Evolutionary conservation across 345 rosid species (phyloP).

Genomic region (Gossypium longicalyx): DNA sequence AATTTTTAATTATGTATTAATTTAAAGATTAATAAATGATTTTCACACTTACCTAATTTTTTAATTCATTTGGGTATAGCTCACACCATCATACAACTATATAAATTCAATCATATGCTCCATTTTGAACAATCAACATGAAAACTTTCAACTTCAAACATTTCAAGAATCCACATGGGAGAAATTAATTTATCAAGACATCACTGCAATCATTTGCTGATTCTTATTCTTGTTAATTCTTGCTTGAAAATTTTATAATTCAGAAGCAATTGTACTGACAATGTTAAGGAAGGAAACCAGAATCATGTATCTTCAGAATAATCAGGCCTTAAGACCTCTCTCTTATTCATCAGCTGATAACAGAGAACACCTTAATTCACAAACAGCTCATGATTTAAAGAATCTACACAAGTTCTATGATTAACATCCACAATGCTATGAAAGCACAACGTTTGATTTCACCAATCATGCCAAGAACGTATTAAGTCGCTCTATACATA

Average conservation of each 20-base stretch:
- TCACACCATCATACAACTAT: no score
- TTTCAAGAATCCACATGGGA: neutral
- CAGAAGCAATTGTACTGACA: no score
- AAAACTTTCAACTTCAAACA: neutral
- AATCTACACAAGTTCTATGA: neutral
- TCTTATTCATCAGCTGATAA: neutral
- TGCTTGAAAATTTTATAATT: no score
- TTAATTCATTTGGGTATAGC: no score
- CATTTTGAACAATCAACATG: constrained; percentile 9
- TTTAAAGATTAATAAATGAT: no score
- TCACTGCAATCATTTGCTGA: neutral
- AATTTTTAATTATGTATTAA: no score
- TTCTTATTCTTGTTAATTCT: no score
- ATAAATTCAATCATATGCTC: no score
- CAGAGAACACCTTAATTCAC: no score
- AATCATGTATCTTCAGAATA: neutral
- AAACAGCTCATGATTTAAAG: neutral
- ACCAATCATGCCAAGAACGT: neutral
- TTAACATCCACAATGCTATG: neutral
- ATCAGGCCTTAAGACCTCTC: neutral
- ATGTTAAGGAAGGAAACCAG: neutral
- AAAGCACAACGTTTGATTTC: neutral
- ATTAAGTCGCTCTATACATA: neutral
- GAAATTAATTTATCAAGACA: neutral
- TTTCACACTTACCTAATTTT: no score